These are phyloP conservation scores for Striga asiatica DNA, from an alignment of 257 asterid species.

Conservation along the genomic window DNA sequence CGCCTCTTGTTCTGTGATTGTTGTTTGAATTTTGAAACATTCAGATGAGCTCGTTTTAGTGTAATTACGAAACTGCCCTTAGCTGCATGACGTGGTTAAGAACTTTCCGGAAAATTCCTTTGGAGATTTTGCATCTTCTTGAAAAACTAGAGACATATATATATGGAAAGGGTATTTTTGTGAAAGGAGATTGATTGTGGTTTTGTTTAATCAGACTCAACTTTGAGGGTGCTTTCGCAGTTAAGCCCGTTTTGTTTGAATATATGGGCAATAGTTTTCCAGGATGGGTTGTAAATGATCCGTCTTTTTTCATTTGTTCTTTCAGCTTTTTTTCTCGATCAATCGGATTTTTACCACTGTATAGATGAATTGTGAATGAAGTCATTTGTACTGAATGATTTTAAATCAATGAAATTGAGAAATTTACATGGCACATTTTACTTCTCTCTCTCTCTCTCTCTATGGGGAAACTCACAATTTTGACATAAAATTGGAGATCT, in stretches of 20 bases:
- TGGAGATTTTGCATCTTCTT: not conserved
- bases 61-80: not conserved
- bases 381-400: not conserved
- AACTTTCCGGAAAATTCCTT: not conserved
- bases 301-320: slow-evolving; percentile 1
- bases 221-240: not conserved
- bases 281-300: slow-evolving; percentile 21
- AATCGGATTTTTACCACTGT: not conserved
- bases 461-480: not conserved
- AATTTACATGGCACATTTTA: not conserved
- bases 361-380: not conserved
- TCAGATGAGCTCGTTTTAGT: not conserved
- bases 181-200: not conserved
- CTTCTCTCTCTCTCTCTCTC: not conserved
- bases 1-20: slow-evolving; percentile 33
- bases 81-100: not conserved
- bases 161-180: not conserved
- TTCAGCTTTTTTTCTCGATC: not conserved
- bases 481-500: not conserved
- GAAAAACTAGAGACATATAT: not conserved
- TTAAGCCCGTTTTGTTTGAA: not conserved
- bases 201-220: not conserved
- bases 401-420: not conserved
- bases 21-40: not conserved
- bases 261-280: not conserved